Conservation (phyloP, 805 yeast genomes). For the Yamadazyma ubonensis region DNA sequence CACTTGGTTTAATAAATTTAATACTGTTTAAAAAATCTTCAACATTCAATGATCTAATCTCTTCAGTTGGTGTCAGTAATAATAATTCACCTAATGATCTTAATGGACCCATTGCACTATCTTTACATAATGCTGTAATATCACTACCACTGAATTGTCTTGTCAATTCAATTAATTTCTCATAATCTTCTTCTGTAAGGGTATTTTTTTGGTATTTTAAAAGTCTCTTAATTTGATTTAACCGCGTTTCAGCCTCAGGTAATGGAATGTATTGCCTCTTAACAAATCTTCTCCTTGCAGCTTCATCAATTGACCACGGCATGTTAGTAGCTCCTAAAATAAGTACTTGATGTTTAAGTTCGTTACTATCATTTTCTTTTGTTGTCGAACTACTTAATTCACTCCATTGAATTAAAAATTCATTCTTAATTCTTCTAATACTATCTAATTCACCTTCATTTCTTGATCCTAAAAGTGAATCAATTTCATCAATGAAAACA, state of each 20-base stretch:
- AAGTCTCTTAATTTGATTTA: slow-evolving; percentile 65
- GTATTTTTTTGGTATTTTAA: slow-evolving; percentile 71
- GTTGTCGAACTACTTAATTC: slow-evolving; percentile 75
- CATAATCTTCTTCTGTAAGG: slow-evolving; percentile 60
- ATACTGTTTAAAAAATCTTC: slow-evolving; percentile 75
- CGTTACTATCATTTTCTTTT: slow-evolving; percentile 39
- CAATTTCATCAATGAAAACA: slow-evolving; percentile 95
- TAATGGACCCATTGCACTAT: slow-evolving; percentile 97
- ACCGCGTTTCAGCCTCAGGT: slow-evolving; percentile 83
- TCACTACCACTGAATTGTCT: slow-evolving; percentile 90
- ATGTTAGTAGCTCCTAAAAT: slow-evolving; percentile 93
- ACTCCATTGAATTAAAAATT: slow-evolving; percentile 93
- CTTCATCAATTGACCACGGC: slow-evolving; percentile 98
- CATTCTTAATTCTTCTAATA: slow-evolving; percentile 85
- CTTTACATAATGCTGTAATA: slow-evolving; percentile 89
- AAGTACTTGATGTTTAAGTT: slow-evolving; percentile 58
- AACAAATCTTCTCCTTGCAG: slow-evolving; percentile 90
- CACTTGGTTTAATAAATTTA: slow-evolving; percentile 82
- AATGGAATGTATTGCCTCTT: slow-evolving; percentile 90
- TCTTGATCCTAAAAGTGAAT: slow-evolving; percentile 80
- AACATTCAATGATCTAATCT: slow-evolving; percentile 72
- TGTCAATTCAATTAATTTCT: slow-evolving; percentile 60
- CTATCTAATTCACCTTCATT: slow-evolving; percentile 81
- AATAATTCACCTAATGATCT: slow-evolving; percentile 85
- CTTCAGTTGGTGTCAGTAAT: slow-evolving; percentile 64